Base-by-base conservation (phyloP, 2,329 filamentous ascomycete species). In the Thelonectria olida region DNA sequence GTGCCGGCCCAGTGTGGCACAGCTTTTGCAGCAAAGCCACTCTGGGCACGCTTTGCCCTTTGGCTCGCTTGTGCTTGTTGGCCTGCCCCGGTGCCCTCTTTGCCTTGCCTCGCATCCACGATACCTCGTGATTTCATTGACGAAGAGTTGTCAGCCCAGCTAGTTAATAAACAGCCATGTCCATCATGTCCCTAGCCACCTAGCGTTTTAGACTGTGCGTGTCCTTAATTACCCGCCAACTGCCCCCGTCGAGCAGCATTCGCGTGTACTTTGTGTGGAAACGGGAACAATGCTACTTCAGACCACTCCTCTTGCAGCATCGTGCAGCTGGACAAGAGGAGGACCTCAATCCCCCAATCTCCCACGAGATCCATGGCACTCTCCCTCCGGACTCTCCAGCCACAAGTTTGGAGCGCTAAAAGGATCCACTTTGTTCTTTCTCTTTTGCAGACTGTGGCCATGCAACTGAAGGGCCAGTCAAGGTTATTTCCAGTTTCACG, bases 1-100 rank as follows among this genome's bases (percentile, higher is more conserved):
- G 67, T 69, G 50, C 55, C 31, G 60, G 57, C 42, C 54, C 54
- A 68, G 67, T 65, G 68, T 71, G 68, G 68, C 68, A 69, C 68
- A 71, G 68, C 65, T 27, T 25, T 56, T 56, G 27, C 22, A 56
- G 49, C 68, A 66, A 58, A 71, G 68, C 68, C 68, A 71, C 68
- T 63, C 44, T 60, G 17, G 51, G 44, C 45, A 44, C 31, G 55
- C 44, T 55, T 57, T 38, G 47, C 39, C 20, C 17, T 44, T 44
- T 20, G 17, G 42, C 22, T 27, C 13, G 31, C 22, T 47, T 47
- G 42, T 28, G 12, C 15, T 17, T 42, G 9, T 42, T 57, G 54
- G 51, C 23, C 5, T 20, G 25, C 23, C 2, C 10, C 22, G 13
- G n/a, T n/a, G n/a, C n/a, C n/a, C n/a, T n/a, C n/a, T n/a, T n/a